Percentiles rank a stretch among this genome's conserved stretches.
Conservation (phyloP, 2,329 filamentous ascomycete species). For the Cladorrhinum sp. region DNA sequence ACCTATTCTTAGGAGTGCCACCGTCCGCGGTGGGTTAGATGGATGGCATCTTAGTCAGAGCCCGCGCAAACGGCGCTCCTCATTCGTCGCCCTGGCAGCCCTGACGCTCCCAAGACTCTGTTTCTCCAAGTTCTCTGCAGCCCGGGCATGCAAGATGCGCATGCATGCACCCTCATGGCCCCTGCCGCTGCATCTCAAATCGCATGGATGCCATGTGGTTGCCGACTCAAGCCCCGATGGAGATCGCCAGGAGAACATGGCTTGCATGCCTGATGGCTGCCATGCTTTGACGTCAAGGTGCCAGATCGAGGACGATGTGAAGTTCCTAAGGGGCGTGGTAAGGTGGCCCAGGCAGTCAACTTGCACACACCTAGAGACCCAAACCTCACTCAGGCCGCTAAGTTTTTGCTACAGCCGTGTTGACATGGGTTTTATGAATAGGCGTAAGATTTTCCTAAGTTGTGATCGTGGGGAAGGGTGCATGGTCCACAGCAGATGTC, state of each 20-base stretch:
- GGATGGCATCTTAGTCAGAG: slow-evolving; percentile 8
- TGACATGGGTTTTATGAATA: background rate
- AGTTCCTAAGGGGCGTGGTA: background rate
- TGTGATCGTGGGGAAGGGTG: background rate
- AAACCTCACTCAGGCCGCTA: background rate
- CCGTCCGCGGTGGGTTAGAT: slow-evolving; percentile 11
- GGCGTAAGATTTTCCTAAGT: background rate
- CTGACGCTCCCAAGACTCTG: background rate
- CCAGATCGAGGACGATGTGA: background rate
- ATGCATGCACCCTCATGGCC: background rate
- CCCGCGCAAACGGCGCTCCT: background rate
- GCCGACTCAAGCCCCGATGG: background rate
- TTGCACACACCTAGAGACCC: background rate
- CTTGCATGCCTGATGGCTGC: background rate
- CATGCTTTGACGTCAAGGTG: background rate
- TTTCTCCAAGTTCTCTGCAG: background rate
- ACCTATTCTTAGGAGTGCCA: slow-evolving; percentile 8
- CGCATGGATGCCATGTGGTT: background rate
- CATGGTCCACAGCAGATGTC: background rate
- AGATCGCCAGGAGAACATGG: background rate
- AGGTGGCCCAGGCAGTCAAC: slow-evolving; percentile 17
- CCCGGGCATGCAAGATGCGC: background rate
- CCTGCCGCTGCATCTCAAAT: background rate
- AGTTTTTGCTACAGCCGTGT: background rate
- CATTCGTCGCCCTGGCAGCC: background rate